Evolutionary conservation across 495 filamentous ascomycete species (phyloP), one percentile per base, ranked within the genome.

Genomic region (Penicillium desertorum): DNA sequence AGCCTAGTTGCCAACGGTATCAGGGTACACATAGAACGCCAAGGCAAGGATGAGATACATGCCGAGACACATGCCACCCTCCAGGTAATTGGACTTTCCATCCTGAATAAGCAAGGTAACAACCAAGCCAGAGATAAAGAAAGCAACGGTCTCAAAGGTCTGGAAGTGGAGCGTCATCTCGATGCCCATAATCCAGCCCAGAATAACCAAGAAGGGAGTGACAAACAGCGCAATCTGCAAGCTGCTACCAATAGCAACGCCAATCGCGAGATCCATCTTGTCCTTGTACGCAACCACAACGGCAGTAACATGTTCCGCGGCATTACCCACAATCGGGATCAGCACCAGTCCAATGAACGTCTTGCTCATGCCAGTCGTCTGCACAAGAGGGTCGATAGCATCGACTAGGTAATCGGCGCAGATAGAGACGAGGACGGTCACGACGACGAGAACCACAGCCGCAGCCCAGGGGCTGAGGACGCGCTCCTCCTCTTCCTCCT

Each of bases 191-290:
- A 90, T 90, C 92, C 92, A 97, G 53, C 92, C 92, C 3, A 97
- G 79, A 58, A 97, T 88, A 51, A 97, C 92, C 48, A 96, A 77
- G 72, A 89, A 88, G 0, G 92, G 92, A 1, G 92, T 97, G 30
- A 97, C 91, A 32, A 96, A 86, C 34, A 96, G 80, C 5, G 93
- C 92, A 65, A 98, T 97, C 73, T 98, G 93, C 77, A 98, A 86
- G 69, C 88, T 90, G 65, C 86, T 91, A 34, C 93, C 93, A 59
- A 98, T 91, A 9, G 93, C 94, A 22, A 97, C 92, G 17, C 90
- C 89, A 74, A 98, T 90, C 17, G 93, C 93, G 16, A 98, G 81
- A 63, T 97, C 91, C 94, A 98, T 98, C 81, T 98, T 98, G 72
- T 95, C 82, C 76, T 96, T 96, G 65, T 87, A 82, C 0, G 94